Base-by-base conservation (phyloP, 2,329 filamentous ascomycete species). In the Aureobasidium sp. region DNA sequence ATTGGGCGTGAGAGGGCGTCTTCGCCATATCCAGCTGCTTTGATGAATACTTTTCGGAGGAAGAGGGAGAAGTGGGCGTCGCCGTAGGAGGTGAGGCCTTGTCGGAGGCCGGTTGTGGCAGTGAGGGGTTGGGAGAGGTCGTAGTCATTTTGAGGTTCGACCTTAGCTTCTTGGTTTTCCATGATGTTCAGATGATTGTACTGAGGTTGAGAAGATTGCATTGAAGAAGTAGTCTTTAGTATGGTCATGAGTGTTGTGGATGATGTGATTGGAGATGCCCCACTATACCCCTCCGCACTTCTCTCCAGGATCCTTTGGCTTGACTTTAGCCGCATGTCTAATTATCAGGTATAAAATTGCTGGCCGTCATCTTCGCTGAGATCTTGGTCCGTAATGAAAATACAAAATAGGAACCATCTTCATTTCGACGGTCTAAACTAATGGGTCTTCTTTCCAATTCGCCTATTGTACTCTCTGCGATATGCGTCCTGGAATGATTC, bases 51-150 rank as follows among this genome's bases (percentile, higher is more conserved):
- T 68, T 90, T 90, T 37, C 88, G 81, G 0, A 90, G 78, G 68
- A 90, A 90, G 2, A 90, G 79, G 0, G 85, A 87, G 75, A 91
- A 91, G 72, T 90, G 87, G 7, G 86, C 78, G 66, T 91, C 88
- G 48, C 88, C 88, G 66, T 90, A 90, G 0, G 82, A 84, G 2
- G 86, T 81, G 1, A 90, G 79, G 1, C 84, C 84, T 66, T 85
- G 84, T 8, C 85, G 81, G 34, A 90, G 76, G 7, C 86, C 86
- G 21, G 0, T 76, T 71, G 49, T 72, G 65, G 36, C 78, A 74
- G 30, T 74, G 68, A 59, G 88, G 81, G 83, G 79, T 1, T 70
- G 76, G 21, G 76, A 75, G 16, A 88, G 79, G 67, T 87, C 77
- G 67, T 88, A 89, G 71, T 88, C 79, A 49, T 59, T 44, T 7